These are phyloP conservation scores for Nannochloropsis salina DNA, from an alignment of 108 stramenopile species.

Conservation along the genomic window DNA sequence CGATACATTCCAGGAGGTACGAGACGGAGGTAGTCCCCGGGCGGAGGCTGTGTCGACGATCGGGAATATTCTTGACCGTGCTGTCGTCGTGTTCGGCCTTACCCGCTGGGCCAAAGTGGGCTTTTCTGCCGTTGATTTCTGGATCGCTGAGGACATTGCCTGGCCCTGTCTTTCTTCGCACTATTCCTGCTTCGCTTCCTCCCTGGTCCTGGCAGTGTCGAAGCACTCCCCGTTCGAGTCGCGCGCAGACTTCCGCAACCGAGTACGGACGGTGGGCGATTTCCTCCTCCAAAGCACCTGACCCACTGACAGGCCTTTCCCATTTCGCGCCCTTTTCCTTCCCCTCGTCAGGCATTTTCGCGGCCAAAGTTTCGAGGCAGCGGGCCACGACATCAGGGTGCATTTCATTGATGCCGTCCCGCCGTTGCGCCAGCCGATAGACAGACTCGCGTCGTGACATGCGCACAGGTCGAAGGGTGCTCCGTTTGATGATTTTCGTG, in stretches of 20 bases:
- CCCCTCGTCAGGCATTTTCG: slow-evolving; percentile 3
- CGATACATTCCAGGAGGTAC: not conserved
- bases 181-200: no score
- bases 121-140: no score
- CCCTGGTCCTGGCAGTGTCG: no score
- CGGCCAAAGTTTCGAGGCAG: slow-evolving; percentile 29
- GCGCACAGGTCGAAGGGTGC: no score
- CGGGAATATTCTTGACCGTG: no score
- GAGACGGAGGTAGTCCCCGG: not conserved
- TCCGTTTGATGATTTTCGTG: slow-evolving; percentile 22
- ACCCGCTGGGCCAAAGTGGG: no score
- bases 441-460: not conserved
- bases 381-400: slow-evolving; percentile 44
- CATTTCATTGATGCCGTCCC: slow-evolving; percentile 52
- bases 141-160: no score
- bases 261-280: not conserved
- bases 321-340: not conserved
- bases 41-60: no score
- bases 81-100: no score
- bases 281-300: not conserved
- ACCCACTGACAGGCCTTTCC: not conserved
- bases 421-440: slow-evolving; percentile 38
- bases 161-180: no score
- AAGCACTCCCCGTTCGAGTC: not conserved
- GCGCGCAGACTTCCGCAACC: not conserved